Evolutionary conservation across 2,329 filamentous ascomycete genomes (phyloP), one percentile per base, ranked within the genome.

Genomic region (Diplodia sapinea): DNA sequence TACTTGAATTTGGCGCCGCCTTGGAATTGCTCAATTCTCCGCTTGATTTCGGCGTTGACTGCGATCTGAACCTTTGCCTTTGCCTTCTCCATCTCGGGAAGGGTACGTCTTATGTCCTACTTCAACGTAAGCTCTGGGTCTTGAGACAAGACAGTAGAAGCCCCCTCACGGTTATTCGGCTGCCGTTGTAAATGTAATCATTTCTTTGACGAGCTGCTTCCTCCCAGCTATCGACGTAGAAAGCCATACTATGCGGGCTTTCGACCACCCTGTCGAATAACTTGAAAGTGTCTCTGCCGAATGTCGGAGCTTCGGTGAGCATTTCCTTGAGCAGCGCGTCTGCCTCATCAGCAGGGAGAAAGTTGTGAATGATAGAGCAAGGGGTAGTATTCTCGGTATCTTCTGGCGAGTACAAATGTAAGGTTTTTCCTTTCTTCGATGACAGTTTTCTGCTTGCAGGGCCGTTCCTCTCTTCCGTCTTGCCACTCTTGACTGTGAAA

Each of bases 351-450:
- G 83, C 36, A 0, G 92, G 88, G 0, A 99, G 83, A 72, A 98
- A 97, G 74, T 97, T 95, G 79, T 96, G 93, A 66, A 97, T 88
- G 71, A 98, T 91, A 12, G 92, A 94, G 79, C 94, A 97, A 1
- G 95, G 93, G 0, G 94, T 97, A 74, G 96, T 87, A 29, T 87
- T 84, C 59, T 92, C 90, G 55, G 98, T 87, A 72, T 97, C 93
- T 49, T 88, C 83, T 0, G 94, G 91, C 51, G 91, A 88, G 78
- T 91, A 98, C 0, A 98, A 83, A 75, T 94, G 91, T 2, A 98
- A 79, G 0, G 94, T 97, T 72, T 88, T 87, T 13, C 94, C 94
- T 75, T 90, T 96, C 73, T 87, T 90, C 0, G 91, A 89, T 69
- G 91, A 79, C 0, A 85, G 70, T 70, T 82, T 81, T 68, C 77